Evolutionary conservation across 805 yeast genomes (phyloP), one percentile per base, ranked within the genome.

Genomic region (Ogataea minuta): DNA sequence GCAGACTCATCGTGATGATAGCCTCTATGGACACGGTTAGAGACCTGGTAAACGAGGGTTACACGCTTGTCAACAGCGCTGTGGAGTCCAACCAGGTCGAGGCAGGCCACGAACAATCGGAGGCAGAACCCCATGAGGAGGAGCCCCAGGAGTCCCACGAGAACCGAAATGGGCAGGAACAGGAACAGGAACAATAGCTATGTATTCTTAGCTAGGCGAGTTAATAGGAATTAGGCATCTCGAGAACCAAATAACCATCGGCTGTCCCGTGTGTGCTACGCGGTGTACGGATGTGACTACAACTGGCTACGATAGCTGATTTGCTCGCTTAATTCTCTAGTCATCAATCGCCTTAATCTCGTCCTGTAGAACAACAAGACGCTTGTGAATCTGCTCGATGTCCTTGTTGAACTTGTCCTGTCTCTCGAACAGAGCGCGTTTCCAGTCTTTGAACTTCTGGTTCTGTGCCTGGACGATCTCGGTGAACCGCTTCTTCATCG

Each of bases 401-500:
- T 76, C 83, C 30, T 64, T 58, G 49, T 81, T 81, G 46, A 77
- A 72, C 37, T 59, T 58, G n/a, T 63, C 65, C 58, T 83, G 89
- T 52, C 74, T 74, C 13, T 66, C 67, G 34, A 73, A 66, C 33
- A 84, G 62, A 0, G 74, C 74, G 39, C 59, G 61, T 52, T 79
- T 79, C 86, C 87, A 80, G 23, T 72, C 77, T 52, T 73, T 74
- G 47, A 81, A 81, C 45, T 74, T 71, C 32, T 56, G 62, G 45
- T 81, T 86, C 53, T 82, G 82, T 3, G 52, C 39, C 10, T 60
- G 54, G 28, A 77, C 71, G 16, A 68, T 54, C 13, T 64, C 71
- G 15, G 69, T 63, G 37, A 71, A 73, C 39, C 62, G 66, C 41
- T 59, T 64, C 50, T 71, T 74, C 46, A 73, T 57, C 28, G 62